A percentile compares a stretch with the other conserved stretches of the same genome.
These are phyloP conservation scores for Suillus variegatus DNA, from an alignment of 768 basidiomycete genomes.

Conservation along the genomic window DNA sequence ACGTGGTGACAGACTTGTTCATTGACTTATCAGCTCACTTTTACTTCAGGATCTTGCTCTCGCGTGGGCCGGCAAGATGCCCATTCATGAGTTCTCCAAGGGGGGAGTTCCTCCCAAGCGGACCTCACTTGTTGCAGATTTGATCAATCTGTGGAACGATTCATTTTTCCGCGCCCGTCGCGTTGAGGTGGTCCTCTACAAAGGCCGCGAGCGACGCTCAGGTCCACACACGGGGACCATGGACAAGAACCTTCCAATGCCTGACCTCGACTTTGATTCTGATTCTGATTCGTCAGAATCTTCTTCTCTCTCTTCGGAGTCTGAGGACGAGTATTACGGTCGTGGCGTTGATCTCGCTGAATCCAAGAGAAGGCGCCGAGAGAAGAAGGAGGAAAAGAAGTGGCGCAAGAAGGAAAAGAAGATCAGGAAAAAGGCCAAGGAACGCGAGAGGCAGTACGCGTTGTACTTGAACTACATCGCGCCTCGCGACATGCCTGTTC, in stretches of 20 bases:
- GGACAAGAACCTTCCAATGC: constrained; percentile 54
- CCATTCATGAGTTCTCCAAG: constrained; percentile 52
- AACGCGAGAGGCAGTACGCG: constrained; percentile 61
- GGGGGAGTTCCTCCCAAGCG: constrained; percentile 56
- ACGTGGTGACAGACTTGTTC: constrained; percentile 21
- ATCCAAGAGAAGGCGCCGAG: constrained; percentile 51
- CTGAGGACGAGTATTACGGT: constrained; percentile 50
- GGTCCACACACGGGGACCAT: constrained; percentile 55
- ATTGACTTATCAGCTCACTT: neutral
- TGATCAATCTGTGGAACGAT: constrained; percentile 79
- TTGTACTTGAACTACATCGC: constrained; percentile 60
- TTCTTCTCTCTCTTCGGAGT: constrained; percentile 43
- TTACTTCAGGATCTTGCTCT: constrained; percentile 63
- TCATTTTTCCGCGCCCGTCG: constrained; percentile 75
- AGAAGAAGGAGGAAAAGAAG: constrained; percentile 61
- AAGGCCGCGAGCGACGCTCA: constrained; percentile 76
- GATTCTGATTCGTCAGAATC: constrained; percentile 40
- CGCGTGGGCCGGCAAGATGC: constrained; percentile 78
- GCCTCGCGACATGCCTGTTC: constrained; percentile 31
- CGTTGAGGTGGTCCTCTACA: constrained; percentile 80
- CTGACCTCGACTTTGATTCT: constrained; percentile 39
- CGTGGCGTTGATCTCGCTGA: constrained; percentile 49
- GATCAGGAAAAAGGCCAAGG: constrained; percentile 55
- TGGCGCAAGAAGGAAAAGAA: constrained; percentile 66
- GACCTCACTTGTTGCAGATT: constrained; percentile 62